A percentile compares a stretch with the other conserved stretches of the same genome.
Evolutionary conservation across 257 asterid genomes (phyloP).

Genomic region (Mentha longifolia): DNA sequence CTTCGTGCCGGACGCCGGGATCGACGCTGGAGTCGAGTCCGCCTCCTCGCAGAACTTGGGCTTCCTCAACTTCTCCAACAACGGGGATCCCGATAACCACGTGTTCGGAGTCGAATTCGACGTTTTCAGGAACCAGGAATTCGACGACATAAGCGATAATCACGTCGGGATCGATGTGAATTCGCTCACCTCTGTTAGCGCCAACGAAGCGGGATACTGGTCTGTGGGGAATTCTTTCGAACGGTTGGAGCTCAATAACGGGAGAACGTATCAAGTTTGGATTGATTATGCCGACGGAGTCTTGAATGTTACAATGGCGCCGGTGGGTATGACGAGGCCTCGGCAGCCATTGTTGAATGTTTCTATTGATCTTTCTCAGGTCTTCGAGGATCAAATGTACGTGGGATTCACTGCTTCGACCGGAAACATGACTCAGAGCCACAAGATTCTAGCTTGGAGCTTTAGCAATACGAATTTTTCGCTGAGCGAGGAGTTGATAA

Average conservation of each 20-base stretch:
- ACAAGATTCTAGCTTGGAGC: constrained; percentile 73
- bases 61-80: constrained; percentile 51
- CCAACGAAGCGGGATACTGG: constrained; percentile 72
- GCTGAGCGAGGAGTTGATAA: constrained; percentile 47
- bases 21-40: constrained; percentile 54
- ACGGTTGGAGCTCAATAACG: constrained; percentile 52
- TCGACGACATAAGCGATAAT: constrained; percentile 49
- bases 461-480: constrained; percentile 62
- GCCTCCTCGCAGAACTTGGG: constrained; percentile 64
- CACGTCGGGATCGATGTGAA: constrained; percentile 80
- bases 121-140: constrained; percentile 61
- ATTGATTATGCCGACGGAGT: constrained; percentile 55
- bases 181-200: constrained; percentile 51
- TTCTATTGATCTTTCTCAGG: constrained; percentile 49
- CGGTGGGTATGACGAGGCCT: constrained; percentile 62
- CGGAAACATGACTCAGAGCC: constrained; percentile 61
- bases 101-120: constrained; percentile 79
- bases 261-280: constrained; percentile 79
- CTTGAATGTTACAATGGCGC: constrained; percentile 69
- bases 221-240: constrained; percentile 44
- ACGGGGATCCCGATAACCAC: constrained; percentile 48
- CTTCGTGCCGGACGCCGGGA: constrained; percentile 58
- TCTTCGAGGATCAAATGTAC: constrained; percentile 69
- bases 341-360: constrained; percentile 52
- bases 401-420: constrained; percentile 78